Evolutionary conservation across 768 basidiomycete genomes (phyloP).

Genomic region (Cyathus striatus): DNA sequence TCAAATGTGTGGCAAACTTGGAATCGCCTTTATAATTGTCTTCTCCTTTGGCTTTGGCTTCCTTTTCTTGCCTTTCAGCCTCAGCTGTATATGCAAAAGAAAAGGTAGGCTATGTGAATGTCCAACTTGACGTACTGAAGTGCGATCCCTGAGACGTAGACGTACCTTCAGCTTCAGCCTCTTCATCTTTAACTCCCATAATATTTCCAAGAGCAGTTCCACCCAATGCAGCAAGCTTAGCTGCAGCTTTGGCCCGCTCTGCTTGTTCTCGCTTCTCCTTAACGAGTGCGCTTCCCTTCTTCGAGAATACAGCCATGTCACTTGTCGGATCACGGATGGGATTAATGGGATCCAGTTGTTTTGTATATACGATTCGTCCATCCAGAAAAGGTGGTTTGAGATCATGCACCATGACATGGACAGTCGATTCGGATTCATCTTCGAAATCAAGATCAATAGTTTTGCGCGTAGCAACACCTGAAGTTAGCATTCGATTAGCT

Average conservation of each 20-base stretch:
- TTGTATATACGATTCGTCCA: constrained; percentile 92
- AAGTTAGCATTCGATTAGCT: constrained; percentile 94
- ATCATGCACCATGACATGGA: constrained; percentile 96
- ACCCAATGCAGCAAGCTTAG: constrained; percentile 87
- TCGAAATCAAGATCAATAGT: constrained; percentile 91
- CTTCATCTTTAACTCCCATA: constrained; percentile 95
- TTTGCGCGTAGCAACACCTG: constrained; percentile 87
- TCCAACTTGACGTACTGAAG: constrained; percentile 45
- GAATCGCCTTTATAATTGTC: constrained; percentile 90
- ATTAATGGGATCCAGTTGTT: constrained; percentile 95
- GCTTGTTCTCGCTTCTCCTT: constrained; percentile 96
- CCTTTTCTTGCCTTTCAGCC: constrained; percentile 41
- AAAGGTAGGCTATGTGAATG: constrained; percentile 69
- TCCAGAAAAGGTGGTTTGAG: constrained; percentile 98
- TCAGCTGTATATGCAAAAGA: constrained; percentile 44
- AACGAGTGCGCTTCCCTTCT: constrained; percentile 93
- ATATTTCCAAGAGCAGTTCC: constrained; percentile 96
- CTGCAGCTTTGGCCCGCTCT: constrained; percentile 93
- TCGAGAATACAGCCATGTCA: constrained; percentile 93
- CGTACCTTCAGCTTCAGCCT: constrained; percentile 88
- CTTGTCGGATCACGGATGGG: constrained; percentile 91
- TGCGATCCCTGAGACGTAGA: constrained; percentile 13
- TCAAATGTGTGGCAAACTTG: constrained; percentile 94
- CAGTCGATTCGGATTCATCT: constrained; percentile 93
- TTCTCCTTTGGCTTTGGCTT: constrained; percentile 48